Base-by-base conservation (phyloP, 257 asterid genomes). In the Ocimum tenuiflorum region DNA sequence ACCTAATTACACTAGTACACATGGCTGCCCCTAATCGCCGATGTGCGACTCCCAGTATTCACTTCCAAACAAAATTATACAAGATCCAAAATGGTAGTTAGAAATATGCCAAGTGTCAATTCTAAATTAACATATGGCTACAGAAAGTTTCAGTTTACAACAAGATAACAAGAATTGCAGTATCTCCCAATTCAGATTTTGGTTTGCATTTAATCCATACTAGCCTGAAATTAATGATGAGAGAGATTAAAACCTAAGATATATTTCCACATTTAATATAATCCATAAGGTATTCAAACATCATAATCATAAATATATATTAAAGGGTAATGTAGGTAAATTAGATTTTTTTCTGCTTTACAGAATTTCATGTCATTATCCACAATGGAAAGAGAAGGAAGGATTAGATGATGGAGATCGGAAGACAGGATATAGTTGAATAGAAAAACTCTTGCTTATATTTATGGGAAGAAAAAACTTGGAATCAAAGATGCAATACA, bases 171-270 rank as follows among this genome's bases (percentile, higher is more conserved):
- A 46, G 46, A 68, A 17, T 45, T 13, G 36, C 18, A 18, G 19
- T 41, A 55, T 61, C 36, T 61, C 55, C 15, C 17, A 22, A 60
- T 53, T 61, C 20, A 43, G 56, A 41, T 45, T 61, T 45, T 59
- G 13, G 11, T 50, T 42, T 67, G 29, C 60, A 67, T 0, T 22
- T 42, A 45, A 54, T 14, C 11, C 41, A 27, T 7, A 24, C 39
- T 35, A 15, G 31, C 70, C 46, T 42, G 1, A 70, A 27, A 15
- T n/a, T 6, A 3, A 22, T n/a, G 47, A 58, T n/a, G 38, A 9
- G 10, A 54, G 49, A 63, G 31, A 8, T 58, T 18, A 17, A 4
- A 52, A 17, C 36, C 62, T 12, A 56, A 48, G 53, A 47, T 55
- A 10, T 19, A 27, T 2, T 18, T 47, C 22, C 19, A 63, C 17